These are phyloP conservation scores for Russula sp. DNA, from an alignment of 768 basidiomycete species.

Conservation along the genomic window DNA sequence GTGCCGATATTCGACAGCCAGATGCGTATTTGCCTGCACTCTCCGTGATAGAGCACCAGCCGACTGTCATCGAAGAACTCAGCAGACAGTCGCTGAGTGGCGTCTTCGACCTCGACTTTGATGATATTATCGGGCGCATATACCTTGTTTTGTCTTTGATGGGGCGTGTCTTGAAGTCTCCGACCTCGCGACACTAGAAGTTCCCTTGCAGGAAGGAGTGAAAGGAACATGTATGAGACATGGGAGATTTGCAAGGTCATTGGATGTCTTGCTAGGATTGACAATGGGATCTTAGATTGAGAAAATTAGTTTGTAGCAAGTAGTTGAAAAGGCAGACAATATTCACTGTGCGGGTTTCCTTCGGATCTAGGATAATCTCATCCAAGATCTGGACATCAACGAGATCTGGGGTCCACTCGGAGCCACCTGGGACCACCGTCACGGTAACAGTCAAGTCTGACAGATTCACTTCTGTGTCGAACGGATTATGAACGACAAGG, in stretches of 20 bases:
- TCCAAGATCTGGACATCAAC: slow-evolving; percentile 54
- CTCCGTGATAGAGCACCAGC: slow-evolving; percentile 58
- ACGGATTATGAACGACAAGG: slow-evolving; percentile 58
- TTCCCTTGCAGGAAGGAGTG: slow-evolving; percentile 61
- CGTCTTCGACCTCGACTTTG: slow-evolving; percentile 53
- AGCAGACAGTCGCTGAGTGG: slow-evolving; percentile 55
- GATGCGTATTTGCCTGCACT: slow-evolving; percentile 47
- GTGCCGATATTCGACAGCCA: slow-evolving; percentile 63
- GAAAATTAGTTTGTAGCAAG: not conserved
- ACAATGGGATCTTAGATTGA: slow-evolving; percentile 48
- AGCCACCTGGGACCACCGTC: slow-evolving; percentile 33
- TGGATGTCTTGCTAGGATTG: slow-evolving; percentile 46
- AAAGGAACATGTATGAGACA: slow-evolving; percentile 62
- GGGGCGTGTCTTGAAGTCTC: slow-evolving; percentile 65
- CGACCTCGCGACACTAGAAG: slow-evolving; percentile 62
- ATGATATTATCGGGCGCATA: slow-evolving; percentile 67
- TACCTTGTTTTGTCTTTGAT: slow-evolving; percentile 57
- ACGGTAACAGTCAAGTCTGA: slow-evolving; percentile 52
- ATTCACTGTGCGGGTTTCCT: slow-evolving; percentile 59
- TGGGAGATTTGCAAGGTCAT: slow-evolving; percentile 50
- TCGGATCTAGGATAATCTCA: slow-evolving; percentile 53
- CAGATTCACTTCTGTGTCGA: slow-evolving; percentile 66
- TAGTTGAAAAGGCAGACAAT: not conserved
- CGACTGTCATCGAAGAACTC: slow-evolving; percentile 48
- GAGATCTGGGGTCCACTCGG: slow-evolving; percentile 31